Conservation (phyloP, 345 rosid species). For the Populus euphratica region DNA sequence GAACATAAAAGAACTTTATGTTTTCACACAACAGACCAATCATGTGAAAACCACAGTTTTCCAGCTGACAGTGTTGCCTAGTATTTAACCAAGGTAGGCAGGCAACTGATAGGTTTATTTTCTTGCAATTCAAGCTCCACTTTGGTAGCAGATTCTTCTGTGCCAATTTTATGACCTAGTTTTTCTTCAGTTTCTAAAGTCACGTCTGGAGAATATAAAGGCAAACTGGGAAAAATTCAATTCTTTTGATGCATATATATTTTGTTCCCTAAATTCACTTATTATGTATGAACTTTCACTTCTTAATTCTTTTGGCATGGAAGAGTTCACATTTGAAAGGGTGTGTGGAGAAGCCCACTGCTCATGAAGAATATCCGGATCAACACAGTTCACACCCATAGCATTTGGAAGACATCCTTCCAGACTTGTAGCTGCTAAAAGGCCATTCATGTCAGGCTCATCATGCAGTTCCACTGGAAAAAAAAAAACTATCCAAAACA, state of each 20-base stretch:
- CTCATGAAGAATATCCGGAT: slow-evolving; percentile 39
- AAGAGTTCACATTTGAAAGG: slow-evolving; percentile 36
- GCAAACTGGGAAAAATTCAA: slow-evolving; percentile 10
- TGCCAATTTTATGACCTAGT: slow-evolving; percentile 20
- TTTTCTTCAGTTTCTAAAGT: slow-evolving; percentile 35
- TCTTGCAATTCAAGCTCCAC: slow-evolving; percentile 15
- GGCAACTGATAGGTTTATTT: background rate
- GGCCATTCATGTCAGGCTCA: slow-evolving; percentile 30
- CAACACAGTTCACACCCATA: slow-evolving; percentile 41
- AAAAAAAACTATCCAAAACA: slow-evolving; percentile 48
- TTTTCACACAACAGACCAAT: slow-evolving; percentile 35
- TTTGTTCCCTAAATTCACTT: slow-evolving; percentile 2
- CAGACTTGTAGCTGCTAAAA: slow-evolving; percentile 32
- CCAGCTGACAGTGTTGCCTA: slow-evolving; percentile 57
- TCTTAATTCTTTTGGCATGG: slow-evolving; percentile 11
- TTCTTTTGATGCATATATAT: background rate
- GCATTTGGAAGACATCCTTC: slow-evolving; percentile 37
- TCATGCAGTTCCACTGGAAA: slow-evolving; percentile 58
- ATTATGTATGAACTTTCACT: background rate
- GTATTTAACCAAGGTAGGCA: slow-evolving; percentile 64
- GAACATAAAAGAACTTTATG: background rate
- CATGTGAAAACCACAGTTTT: slow-evolving; percentile 79
- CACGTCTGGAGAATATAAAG: slow-evolving; percentile 19
- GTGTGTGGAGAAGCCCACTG: slow-evolving; percentile 36
- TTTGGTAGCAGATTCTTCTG: slow-evolving; percentile 18